phyloP scores from a whole-genome alignment of 192 early-diverging fungal genomes.

The Backusella macrospora region DNA sequence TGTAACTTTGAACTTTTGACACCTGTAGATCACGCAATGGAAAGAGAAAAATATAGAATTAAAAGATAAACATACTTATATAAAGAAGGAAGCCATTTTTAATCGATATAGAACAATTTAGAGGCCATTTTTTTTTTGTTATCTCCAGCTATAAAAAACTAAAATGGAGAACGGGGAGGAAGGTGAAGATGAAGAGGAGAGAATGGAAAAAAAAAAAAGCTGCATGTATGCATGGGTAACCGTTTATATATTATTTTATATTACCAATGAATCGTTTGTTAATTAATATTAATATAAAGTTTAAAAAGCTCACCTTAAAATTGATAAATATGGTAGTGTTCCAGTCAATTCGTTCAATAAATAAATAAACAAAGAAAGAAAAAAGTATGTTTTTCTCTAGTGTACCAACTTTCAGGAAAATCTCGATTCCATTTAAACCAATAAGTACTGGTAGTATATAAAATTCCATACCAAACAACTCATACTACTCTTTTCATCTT shows the following conservation, averaged over 20 bases:
- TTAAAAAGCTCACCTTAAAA: background rate
- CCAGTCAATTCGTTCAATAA: background rate
- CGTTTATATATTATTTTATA: background rate
- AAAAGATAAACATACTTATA: background rate
- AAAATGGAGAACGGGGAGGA: background rate
- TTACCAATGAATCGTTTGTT: background rate
- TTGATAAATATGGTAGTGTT: slow-evolving; percentile 3
- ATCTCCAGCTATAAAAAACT: too few relatives aligned
- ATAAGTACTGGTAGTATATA: background rate
- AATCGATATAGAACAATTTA: too few relatives aligned
- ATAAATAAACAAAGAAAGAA: slow-evolving; percentile 6
- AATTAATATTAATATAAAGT: background rate
- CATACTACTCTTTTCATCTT: background rate
- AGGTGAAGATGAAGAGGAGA: background rate
- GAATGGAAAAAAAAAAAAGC: background rate
- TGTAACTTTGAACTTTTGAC: slow-evolving; percentile 69
- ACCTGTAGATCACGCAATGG: slow-evolving; percentile 35
- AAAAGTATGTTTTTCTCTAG: background rate
- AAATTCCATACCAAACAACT: background rate
- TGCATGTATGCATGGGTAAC: background rate
- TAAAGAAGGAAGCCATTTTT: too few relatives aligned
- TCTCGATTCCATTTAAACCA: background rate
- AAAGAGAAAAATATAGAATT: slow-evolving; percentile 21
- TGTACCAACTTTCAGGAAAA: background rate
- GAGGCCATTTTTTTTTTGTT: too few relatives aligned